Conservation (phyloP, 2,329 filamentous ascomycete genomes). For the Akanthomyces dipterigenus region DNA sequence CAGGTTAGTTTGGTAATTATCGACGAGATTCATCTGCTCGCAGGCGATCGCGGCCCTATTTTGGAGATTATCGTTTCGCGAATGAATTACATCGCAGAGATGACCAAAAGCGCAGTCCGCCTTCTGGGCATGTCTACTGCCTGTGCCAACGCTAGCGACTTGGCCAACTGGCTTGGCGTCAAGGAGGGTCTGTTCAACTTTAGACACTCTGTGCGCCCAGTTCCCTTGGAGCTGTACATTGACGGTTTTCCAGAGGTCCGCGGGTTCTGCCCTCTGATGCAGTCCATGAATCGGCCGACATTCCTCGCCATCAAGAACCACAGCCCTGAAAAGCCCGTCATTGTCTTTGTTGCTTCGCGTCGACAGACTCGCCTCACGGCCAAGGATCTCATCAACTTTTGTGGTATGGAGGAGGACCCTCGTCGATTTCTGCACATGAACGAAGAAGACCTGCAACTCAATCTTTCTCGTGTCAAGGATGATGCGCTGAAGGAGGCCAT, state of each 20-base stretch:
- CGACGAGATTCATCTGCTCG: slow-evolving; percentile 96
- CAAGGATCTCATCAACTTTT: slow-evolving; percentile 93
- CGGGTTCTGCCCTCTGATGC: slow-evolving; percentile 96
- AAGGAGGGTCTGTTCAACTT: slow-evolving; percentile 97
- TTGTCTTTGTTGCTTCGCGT: slow-evolving; percentile 94
- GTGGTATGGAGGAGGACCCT: slow-evolving; percentile 97
- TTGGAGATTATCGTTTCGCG: slow-evolving; percentile 88
- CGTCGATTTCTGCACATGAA: slow-evolving; percentile 89
- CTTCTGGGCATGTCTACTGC: slow-evolving; percentile 98
- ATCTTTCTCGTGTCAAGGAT: slow-evolving; percentile 86
- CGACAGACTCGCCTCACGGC: slow-evolving; percentile 91
- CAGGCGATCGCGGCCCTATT: slow-evolving; percentile 93
- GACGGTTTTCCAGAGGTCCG: slow-evolving; percentile 94
- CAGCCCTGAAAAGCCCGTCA: slow-evolving; percentile 92
- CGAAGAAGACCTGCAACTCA: slow-evolving; percentile 85
- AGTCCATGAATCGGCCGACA: slow-evolving; percentile 96
- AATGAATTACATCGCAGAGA: slow-evolving; percentile 98
- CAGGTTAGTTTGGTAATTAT: slow-evolving; percentile 96
- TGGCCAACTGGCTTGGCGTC: slow-evolving; percentile 94
- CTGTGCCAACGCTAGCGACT: slow-evolving; percentile 88
- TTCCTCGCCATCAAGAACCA: slow-evolving; percentile 96
- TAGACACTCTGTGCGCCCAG: slow-evolving; percentile 90
- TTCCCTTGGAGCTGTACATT: slow-evolving; percentile 92
- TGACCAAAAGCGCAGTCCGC: slow-evolving; percentile 81
- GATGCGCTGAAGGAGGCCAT: slow-evolving; percentile 89